Evolutionary conservation across 1,284 basidiomycete species (phyloP), one percentile per base, ranked within the genome.

Genomic region (Gomphus bonarii): DNA sequence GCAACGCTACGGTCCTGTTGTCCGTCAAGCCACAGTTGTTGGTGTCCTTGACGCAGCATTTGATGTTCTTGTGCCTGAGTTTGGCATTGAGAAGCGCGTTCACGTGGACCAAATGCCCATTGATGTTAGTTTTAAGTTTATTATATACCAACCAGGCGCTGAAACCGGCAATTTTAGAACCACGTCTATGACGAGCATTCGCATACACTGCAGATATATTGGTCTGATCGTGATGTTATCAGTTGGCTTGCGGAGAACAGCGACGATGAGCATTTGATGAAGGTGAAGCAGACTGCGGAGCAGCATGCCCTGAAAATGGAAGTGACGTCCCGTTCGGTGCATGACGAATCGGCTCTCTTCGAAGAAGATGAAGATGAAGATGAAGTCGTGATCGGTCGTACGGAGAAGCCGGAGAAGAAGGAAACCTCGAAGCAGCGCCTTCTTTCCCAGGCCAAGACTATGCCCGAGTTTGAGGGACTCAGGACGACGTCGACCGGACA

Each of bases 61-160:
- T 64, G 97, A 99, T 68, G 93, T 99, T 43, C 73, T 92, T 30
- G 80, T 94, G 49, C 90, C 92, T 50, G 94, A 97, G 67, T 95
- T 97, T 66, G 90, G 91, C 50, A 95, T 99, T 65, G 97, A 99
- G 76, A 99, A 99, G 78, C 82, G 95, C 50, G 93, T 98, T 3
- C 95, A 99, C 66, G 90, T 95, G 50, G 97, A 99, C 70, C 94
- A 98, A 73, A 97, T 99, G 86, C 95, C 97, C 16, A 91, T 95
- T 57, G 91, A 95, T 63, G 90, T 91, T 67, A 71, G 85, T 70
- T 52, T 12, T 28, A 11, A 10, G 14, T 22, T 9, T 25, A 12
- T 44, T 44, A 3, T 33, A 9, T n/a, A n/a, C 7, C 42, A 52
- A 30, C 16, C 33, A 18, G 33, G 7, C 20, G 50, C 56, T 33